phyloP scores from a whole-genome alignment of 176 grass and related monocot species.

The Musa beccarii region DNA sequence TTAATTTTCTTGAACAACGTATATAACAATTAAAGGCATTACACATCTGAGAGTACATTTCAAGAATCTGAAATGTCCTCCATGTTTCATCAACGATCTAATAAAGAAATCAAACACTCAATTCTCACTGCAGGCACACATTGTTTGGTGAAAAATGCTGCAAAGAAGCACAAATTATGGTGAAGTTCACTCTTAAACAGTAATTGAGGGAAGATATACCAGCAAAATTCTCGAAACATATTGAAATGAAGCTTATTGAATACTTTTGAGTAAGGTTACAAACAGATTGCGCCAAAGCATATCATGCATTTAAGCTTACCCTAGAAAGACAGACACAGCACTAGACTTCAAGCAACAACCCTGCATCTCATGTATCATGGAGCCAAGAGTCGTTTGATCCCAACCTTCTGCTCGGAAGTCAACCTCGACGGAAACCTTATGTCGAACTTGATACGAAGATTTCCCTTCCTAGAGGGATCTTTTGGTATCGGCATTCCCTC shows the following conservation, averaged over 20 bases:
- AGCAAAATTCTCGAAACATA: background rate
- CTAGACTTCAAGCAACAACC: background rate
- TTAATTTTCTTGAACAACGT: no score
- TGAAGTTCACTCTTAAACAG: no score
- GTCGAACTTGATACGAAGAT: slow-evolving; percentile 6
- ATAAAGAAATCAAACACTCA: no score
- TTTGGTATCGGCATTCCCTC: slow-evolving; percentile 2
- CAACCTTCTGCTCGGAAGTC: slow-evolving; percentile 3
- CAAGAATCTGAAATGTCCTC: no score
- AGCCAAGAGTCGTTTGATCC: background rate
- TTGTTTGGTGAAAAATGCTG: no score
- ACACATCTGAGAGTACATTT: no score
- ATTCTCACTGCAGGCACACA: no score
- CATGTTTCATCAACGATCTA: no score
- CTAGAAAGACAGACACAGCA: background rate
- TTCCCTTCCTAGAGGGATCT: slow-evolving; percentile 3
- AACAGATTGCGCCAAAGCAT: background rate
- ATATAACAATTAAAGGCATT: no score
- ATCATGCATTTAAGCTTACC: background rate
- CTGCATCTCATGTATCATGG: background rate
- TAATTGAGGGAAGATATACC: no score
- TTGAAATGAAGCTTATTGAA: background rate
- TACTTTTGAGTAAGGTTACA: background rate
- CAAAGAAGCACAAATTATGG: no score
- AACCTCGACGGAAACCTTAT: slow-evolving; percentile 1